Conservation (phyloP, 208 protist species). For the Trypanosoma boissoni region DNA sequence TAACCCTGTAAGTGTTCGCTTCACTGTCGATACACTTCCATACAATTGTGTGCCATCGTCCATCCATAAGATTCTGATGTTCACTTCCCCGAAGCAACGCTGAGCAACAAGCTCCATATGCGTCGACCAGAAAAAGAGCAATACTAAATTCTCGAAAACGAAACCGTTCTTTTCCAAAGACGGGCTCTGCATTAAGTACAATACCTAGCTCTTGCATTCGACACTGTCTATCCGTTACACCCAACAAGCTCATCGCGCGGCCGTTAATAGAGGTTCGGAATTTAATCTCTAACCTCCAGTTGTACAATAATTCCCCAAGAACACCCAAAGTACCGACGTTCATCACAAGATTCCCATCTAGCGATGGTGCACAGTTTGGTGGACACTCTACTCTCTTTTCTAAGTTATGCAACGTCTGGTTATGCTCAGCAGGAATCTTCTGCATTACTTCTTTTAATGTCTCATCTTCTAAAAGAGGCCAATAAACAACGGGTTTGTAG, state of each 20-base stretch:
- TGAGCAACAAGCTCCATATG: constrained; percentile 77
- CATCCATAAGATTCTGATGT: constrained; percentile 80
- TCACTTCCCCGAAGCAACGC: constrained; percentile 80
- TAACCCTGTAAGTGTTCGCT: constrained; percentile 84
- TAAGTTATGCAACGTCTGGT: constrained; percentile 69
- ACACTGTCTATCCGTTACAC: constrained; percentile 77
- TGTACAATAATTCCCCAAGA: constrained; percentile 83
- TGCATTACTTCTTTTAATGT: constrained; percentile 64
- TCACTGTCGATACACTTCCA: constrained; percentile 87
- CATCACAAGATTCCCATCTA: constrained; percentile 76
- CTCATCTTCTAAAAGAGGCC: constrained; percentile 62
- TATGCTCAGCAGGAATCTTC: constrained; percentile 69
- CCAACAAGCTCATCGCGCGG: constrained; percentile 76
- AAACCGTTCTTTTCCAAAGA: constrained; percentile 73
- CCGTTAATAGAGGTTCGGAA: constrained; percentile 75
- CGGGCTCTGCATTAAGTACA: constrained; percentile 82
- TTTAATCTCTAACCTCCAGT: constrained; percentile 83
- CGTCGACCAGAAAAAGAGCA: constrained; percentile 82
- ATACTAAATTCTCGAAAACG: constrained; percentile 83
- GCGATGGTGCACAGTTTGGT: constrained; percentile 55
- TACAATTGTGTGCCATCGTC: constrained; percentile 85
- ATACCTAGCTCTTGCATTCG: constrained; percentile 88
- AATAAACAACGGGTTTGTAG: constrained; percentile 55
- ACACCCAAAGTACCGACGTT: constrained; percentile 73
- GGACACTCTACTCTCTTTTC: constrained; percentile 41